Evolutionary conservation across 495 filamentous ascomycete genomes (phyloP).

Genomic region (Penicillium lagena): DNA sequence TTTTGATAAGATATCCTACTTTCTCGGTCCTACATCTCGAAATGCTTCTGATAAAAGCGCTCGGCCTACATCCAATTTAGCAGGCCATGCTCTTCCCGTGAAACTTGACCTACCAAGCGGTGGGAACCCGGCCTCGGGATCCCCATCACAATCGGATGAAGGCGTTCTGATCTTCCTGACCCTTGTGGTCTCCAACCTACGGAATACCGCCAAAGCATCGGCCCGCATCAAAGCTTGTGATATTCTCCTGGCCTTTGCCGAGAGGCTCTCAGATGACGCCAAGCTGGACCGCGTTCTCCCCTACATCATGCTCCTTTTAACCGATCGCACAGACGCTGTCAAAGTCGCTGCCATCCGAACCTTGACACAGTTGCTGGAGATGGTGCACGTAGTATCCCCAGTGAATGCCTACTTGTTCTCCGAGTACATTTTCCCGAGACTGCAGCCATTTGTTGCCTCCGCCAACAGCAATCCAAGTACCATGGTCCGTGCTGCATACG

Average conservation of each 20-base stretch:
- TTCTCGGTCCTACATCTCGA: constrained; percentile 51
- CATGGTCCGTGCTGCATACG: constrained; percentile 81
- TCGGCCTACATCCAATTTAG: constrained; percentile 18
- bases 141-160: constrained; percentile 53
- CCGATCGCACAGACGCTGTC: constrained; percentile 75
- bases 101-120: constrained; percentile 84
- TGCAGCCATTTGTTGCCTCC: constrained; percentile 62
- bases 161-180: constrained; percentile 90
- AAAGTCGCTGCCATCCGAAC: constrained; percentile 78
- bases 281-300: constrained; percentile 93
- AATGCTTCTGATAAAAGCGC: constrained; percentile 14
- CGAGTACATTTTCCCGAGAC: constrained; percentile 84
- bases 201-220: constrained; percentile 82
- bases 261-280: constrained; percentile 88
- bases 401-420: constrained; percentile 94
- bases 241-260: constrained; percentile 85
- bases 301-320: constrained; percentile 74
- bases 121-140: constrained; percentile 49
- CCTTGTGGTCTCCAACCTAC: constrained; percentile 77
- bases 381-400: constrained; percentile 82
- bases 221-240: constrained; percentile 88
- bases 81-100: constrained; percentile 57
- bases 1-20: constrained; percentile 96
- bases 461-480: constrained; percentile 52
- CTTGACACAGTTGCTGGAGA: constrained; percentile 78